Evolutionary conservation across 225 moss, liverwort and hornwort species (phyloP).

Genomic region (Pleurozium schreberi): DNA sequence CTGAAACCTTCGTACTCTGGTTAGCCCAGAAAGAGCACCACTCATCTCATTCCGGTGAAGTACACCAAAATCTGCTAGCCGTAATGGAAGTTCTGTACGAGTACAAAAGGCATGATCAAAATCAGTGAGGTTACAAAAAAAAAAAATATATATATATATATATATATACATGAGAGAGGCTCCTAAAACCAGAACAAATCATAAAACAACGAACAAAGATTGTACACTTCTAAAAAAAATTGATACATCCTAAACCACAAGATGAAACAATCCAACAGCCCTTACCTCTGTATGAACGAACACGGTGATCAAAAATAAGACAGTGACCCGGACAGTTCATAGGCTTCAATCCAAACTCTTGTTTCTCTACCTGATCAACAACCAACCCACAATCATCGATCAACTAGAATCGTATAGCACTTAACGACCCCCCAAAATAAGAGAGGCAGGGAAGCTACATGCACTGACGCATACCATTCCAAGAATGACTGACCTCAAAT

Average conservation of each 20-base stretch:
- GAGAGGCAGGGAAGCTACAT: neutral
- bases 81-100: slow-evolving; percentile 66
- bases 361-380: slow-evolving; percentile 68
- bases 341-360: slow-evolving; percentile 95
- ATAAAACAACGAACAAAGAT: neutral
- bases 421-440: neutral
- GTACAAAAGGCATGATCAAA: neutral
- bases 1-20: slow-evolving; percentile 90
- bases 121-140: neutral
- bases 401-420: neutral
- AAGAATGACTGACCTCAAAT: slow-evolving; percentile 48
- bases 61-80: slow-evolving; percentile 92
- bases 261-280: neutral
- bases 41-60: slow-evolving; percentile 95
- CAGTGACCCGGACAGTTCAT: slow-evolving; percentile 99
- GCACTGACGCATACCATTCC: neutral
- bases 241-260: neutral
- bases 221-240: neutral
- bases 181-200: neutral
- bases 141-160: no score
- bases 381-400: neutral
- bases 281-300: slow-evolving; percentile 89
- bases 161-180: neutral
- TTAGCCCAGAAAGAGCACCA: slow-evolving; percentile 95
- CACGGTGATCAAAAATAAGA: slow-evolving; percentile 85